Percentiles rank a stretch among this genome's conserved stretches.
phyloP scores from a whole-genome alignment of 441 rosid species.

The Flueggea neowawraea region DNA sequence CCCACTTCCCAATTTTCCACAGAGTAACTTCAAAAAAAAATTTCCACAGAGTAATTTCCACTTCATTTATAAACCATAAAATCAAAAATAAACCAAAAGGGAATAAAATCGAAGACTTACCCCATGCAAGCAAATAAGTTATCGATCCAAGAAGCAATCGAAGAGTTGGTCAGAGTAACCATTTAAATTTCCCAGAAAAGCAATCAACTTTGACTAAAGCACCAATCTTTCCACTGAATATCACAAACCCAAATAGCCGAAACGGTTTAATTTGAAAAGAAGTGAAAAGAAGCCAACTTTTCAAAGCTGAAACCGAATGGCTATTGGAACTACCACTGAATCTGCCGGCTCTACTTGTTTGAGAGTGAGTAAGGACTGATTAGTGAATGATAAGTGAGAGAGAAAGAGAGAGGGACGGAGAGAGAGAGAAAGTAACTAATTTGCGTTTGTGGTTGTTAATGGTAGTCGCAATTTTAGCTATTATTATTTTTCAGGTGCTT shows the following conservation, averaged over 20 bases:
- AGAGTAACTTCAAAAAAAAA: no score
- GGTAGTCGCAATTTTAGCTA: no score
- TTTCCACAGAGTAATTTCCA: background rate
- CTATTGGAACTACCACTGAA: no score
- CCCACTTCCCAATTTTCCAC: background rate
- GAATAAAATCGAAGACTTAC: constrained; percentile 18
- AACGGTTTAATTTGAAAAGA: background rate
- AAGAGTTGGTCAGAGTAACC: constrained; percentile 35
- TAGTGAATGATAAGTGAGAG: no score
- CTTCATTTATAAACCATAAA: background rate
- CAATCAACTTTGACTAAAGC: background rate
- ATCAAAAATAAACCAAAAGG: background rate
- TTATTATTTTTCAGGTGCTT: no score
- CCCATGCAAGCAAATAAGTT: constrained; percentile 58
- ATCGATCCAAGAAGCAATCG: constrained; percentile 48
- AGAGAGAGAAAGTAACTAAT: no score
- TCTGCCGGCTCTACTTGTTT: no score
- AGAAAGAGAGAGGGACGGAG: no score
- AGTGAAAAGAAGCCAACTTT: background rate
- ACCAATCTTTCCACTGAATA: background rate
- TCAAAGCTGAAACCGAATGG: background rate
- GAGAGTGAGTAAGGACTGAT: no score
- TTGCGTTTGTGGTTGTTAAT: no score
- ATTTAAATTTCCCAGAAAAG: constrained; percentile 14
- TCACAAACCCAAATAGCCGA: background rate